Evolutionary conservation across 2,329 filamentous ascomycete genomes (phyloP), one percentile per base, ranked within the genome.

Genomic region (Waltergamsia citrina): DNA sequence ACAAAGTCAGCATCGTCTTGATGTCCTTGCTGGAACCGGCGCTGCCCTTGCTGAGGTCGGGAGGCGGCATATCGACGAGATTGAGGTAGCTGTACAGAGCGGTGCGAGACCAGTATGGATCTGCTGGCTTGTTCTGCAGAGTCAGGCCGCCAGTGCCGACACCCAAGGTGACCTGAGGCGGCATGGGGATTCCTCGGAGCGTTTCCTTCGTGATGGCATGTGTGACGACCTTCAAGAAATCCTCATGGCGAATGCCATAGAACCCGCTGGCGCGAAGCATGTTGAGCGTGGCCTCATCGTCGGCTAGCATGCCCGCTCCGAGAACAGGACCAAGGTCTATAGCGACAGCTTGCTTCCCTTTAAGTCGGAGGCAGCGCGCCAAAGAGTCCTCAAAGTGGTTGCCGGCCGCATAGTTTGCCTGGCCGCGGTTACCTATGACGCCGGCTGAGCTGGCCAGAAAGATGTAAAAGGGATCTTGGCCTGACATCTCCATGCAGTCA

Each of bases 401-500:
- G 5, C 67, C 71, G 1, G 71, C 69, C 3, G 69, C 65, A 40
- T 78, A 78, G 48, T 74, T 74, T 11, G 69, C 63, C 39, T 78
- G 74, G 1, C 70, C 69, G 5, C 67, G 63, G 41, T 67, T 74
- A 21, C 74, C 74, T 32, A 74, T 69, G 7, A 76, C 55, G 22
- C 69, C 69, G 0, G 69, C 61, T 1, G 70, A 62, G 23, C 69
- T 72, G 16, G 71, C 69, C n/a, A 76, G 56, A 21, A 74, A 63
- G 27, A 75, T 44, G 43, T 73, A 70, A 36, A 56, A 55, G 1
- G 52, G 45, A 3, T 51, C 39, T 0, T 45, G 30, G 3, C 44
- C 65, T 59, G 35, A 59, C 48, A 38, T 59, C 30, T 38, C 44
- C 33, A 68, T 49, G 15, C 12, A n/a, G 10, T 56, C 38, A 35